Evolutionary conservation across 2,329 filamentous ascomycete genomes (phyloP).

Genomic region (Coniochaeta prunicola): DNA sequence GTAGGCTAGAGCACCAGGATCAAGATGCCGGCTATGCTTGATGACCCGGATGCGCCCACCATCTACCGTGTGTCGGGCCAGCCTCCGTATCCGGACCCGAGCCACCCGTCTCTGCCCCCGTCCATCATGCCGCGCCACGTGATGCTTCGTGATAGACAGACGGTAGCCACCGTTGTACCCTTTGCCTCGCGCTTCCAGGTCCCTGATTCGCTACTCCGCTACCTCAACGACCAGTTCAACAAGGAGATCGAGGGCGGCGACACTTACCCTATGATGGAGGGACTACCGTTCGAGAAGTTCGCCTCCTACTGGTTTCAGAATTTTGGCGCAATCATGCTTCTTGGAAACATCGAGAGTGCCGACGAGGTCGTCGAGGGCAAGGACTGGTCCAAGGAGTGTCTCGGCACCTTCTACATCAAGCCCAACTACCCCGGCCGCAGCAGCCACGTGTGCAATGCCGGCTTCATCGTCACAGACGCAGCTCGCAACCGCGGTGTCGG

Average conservation of each 20-base stretch:
- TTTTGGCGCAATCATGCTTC: slow-evolving; percentile 80
- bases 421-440: slow-evolving; percentile 88
- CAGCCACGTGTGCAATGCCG: slow-evolving; percentile 85
- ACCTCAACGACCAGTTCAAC: slow-evolving; percentile 78
- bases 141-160: slow-evolving; percentile 75
- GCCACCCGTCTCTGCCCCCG: slow-evolving; percentile 55
- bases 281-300: slow-evolving; percentile 67
- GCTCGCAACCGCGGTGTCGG: slow-evolving; percentile 69
- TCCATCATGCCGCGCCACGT: slow-evolving; percentile 69
- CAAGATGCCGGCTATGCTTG: slow-evolving; percentile 69
- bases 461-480: slow-evolving; percentile 68
- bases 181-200: slow-evolving; percentile 72
- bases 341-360: slow-evolving; percentile 62
- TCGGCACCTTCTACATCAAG: slow-evolving; percentile 91
- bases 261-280: slow-evolving; percentile 81
- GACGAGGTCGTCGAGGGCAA: slow-evolving; percentile 50
- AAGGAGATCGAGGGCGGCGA: slow-evolving; percentile 88
- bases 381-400: slow-evolving; percentile 74
- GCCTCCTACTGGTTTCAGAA: slow-evolving; percentile 85
- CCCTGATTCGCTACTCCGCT: slow-evolving; percentile 65
- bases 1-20: background rate
- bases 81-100: slow-evolving; percentile 56
- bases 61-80: slow-evolving; percentile 64
- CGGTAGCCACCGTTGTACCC: slow-evolving; percentile 75
- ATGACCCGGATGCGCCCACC: slow-evolving; percentile 65